Conservation (phyloP, 2,329 filamentous ascomycete genomes). For the Beauveria sp. region DNA sequence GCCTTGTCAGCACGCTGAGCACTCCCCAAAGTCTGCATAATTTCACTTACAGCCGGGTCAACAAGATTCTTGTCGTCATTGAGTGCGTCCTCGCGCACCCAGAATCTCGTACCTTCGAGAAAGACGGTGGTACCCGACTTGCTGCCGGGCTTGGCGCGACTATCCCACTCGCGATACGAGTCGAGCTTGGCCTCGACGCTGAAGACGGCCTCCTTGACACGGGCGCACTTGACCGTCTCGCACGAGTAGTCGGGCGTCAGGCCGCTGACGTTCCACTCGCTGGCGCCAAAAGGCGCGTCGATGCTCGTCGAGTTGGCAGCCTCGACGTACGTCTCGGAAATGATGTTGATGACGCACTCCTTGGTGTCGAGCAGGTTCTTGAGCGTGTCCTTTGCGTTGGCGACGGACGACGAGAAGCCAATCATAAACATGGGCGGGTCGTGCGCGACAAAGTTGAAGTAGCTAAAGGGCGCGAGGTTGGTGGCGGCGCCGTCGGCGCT, state of each 20-base stretch:
- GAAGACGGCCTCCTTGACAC: conserved; percentile 78
- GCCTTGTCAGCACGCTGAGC: neutral
- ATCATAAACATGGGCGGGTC: conserved; percentile 78
- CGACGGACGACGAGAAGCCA: conserved; percentile 38
- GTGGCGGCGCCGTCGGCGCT: conserved; percentile 49
- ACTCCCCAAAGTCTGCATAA: neutral
- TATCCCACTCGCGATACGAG: conserved; percentile 70
- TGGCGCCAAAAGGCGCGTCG: conserved; percentile 67
- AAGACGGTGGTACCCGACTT: conserved; percentile 68
- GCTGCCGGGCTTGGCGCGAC: conserved; percentile 59
- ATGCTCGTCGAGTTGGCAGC: conserved; percentile 77
- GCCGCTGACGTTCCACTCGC: conserved; percentile 74
- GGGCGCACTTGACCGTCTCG: conserved; percentile 57
- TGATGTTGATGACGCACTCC: conserved; percentile 83
- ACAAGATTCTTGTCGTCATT: conserved; percentile 69
- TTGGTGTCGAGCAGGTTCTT: conserved; percentile 62
- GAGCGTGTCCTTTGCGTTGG: conserved; percentile 67
- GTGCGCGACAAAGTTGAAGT: conserved; percentile 75
- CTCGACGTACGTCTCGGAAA: conserved; percentile 76
- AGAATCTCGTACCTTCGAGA: conserved; percentile 79
- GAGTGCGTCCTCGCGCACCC: conserved; percentile 81
- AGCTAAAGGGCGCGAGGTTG: conserved; percentile 84
- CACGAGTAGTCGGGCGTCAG: conserved; percentile 61
- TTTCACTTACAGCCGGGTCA: conserved; percentile 54
- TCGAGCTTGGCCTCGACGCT: conserved; percentile 74